Evolutionary conservation across 1,284 basidiomycete species (phyloP).

Genomic region (Cutaneotrichosporon sp.): DNA sequence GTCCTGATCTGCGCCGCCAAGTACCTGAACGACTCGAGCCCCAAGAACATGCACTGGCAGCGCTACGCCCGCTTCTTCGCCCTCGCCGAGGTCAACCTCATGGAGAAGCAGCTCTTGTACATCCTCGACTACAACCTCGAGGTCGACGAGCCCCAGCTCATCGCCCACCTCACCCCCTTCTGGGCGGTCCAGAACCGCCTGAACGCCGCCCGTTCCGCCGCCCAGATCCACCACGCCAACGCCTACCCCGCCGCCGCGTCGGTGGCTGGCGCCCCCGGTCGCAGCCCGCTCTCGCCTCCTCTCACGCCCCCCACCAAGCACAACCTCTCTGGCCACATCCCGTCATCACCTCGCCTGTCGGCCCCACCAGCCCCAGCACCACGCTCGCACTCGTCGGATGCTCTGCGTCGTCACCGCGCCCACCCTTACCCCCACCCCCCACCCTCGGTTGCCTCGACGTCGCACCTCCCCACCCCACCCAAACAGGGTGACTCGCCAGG

Average conservation of each 20-base stretch:
- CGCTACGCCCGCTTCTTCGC: slow-evolving; percentile 71
- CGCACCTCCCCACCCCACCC: slow-evolving; percentile 18
- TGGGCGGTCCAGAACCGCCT: slow-evolving; percentile 23
- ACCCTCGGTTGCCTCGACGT: neutral
- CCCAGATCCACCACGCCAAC: slow-evolving; percentile 12
- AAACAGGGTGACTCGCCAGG: slow-evolving; percentile 9
- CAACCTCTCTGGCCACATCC: slow-evolving; percentile 13
- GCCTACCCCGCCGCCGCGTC: neutral
- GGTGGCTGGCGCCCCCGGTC: neutral
- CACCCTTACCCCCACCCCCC: slow-evolving; percentile 1
- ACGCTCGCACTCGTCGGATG: slow-evolving; percentile 13
- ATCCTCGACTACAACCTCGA: slow-evolving; percentile 86
- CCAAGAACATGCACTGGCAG: slow-evolving; percentile 92
- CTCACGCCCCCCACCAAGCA: slow-evolving; percentile 22
- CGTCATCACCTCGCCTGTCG: slow-evolving; percentile 17
- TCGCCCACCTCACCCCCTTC: slow-evolving; percentile 23
- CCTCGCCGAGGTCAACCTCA: slow-evolving; percentile 74
- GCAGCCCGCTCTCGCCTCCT: slow-evolving; percentile 15
- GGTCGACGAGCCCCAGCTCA: slow-evolving; percentile 64
- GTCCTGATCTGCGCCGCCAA: slow-evolving; percentile 95
- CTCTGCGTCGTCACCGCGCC: slow-evolving; percentile 6
- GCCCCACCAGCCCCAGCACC: slow-evolving; percentile 6
- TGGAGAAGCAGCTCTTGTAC: slow-evolving; percentile 92
- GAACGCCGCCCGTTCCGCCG: slow-evolving; percentile 17
- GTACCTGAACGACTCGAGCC: slow-evolving; percentile 94